Evolutionary conservation across 2,329 filamentous ascomycete genomes (phyloP), one percentile per base, ranked within the genome.

Genomic region (Leptographium procerum): DNA sequence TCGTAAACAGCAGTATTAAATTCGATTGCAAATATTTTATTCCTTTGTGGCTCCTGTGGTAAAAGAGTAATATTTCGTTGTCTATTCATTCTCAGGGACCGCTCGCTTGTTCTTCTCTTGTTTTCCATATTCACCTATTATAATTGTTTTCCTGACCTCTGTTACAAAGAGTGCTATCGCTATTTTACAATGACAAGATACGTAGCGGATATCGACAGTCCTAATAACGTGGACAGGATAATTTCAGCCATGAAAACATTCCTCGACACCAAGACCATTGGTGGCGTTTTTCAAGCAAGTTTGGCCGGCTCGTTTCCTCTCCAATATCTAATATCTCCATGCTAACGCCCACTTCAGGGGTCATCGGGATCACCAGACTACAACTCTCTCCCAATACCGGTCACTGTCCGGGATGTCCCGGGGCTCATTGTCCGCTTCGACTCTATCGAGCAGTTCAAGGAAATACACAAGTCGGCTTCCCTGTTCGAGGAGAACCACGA

Each of bases 401-500:
- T 19, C 10, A 4, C 22, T 1, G 31, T 9, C 16, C 22, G 19
- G 7, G 47, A 57, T 1, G 26, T 22, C 0, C 11, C 52, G 0
- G 36, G 54, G 0, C 11, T 64, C 1, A 56, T 61, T 52, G 45
- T 62, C 1, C 54, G 36, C 0, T 66, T 66, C 40, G 33, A 60
- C 1, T 60, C 59, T 0, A 13, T 62, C 10, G 54, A 63, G 5
- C 56, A 64, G 26, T 66, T 63, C 45, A 56, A 58, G 10, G 10
- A 22, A 0, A 40, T 64, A 3, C 61, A 63, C 50, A 56, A 60
- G 31, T 29, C 57, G 1, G 64, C 60, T 0, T 57, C 61, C 10
- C 56, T 61, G 28, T 62, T 54, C 13, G 64, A 66, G 13, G 56
- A 64, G 4, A 50, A 52, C 1, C n/a, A 60, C 0, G 63, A 65